Base-by-base conservation (phyloP, 2,329 filamentous ascomycete genomes). In the Penicillium sp. region DNA sequence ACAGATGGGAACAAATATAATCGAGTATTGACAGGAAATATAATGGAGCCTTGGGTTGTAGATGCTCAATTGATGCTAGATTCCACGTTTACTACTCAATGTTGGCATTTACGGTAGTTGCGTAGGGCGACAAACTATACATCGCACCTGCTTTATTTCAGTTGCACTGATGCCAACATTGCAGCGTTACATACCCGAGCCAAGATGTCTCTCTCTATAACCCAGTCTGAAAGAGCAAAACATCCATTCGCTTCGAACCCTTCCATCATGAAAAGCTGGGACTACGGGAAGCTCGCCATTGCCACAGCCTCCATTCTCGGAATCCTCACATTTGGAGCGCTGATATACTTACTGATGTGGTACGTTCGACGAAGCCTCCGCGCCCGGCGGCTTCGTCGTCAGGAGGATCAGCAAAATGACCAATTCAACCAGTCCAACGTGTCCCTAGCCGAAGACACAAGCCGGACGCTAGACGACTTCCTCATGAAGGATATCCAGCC, bases 251-350 rank as follows among this genome's bases (percentile, higher is more conserved):
- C 17, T 22, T 22, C 19, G 28, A 31, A 12, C 12, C 7, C 28
- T 21, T 45, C 24, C 33, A 45, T 26, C 26, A 38, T 38, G 43
- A 24, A 45, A 19, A 15, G 58, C 32, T 57, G 57, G 61, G 55
- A 44, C 28, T 56, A 55, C 21, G 43, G 55, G 7, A 59, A 62
- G 32, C 53, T 54, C 19, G 61, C 64, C 2, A 60, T 66, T 40
- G 65, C 62, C 12, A 63, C 60, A 9, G 57, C 61, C 0, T 49
- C 51, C n/a, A 55, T 65, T 12, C 54, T 67, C 19, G 49, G 51
- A 7, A 37, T 56, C 3, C 37, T 64, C 10, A 51, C 57, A 3
- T 41, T 58, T 6, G 52, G 48, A 1, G 60, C 55, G 2, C n/a
- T 65, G 4, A 22, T 52, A 13, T 60, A 62, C 43, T 44, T 68